Base-by-base conservation (phyloP, 495 filamentous ascomycete genomes). In the Hypoxylon intermedium region DNA sequence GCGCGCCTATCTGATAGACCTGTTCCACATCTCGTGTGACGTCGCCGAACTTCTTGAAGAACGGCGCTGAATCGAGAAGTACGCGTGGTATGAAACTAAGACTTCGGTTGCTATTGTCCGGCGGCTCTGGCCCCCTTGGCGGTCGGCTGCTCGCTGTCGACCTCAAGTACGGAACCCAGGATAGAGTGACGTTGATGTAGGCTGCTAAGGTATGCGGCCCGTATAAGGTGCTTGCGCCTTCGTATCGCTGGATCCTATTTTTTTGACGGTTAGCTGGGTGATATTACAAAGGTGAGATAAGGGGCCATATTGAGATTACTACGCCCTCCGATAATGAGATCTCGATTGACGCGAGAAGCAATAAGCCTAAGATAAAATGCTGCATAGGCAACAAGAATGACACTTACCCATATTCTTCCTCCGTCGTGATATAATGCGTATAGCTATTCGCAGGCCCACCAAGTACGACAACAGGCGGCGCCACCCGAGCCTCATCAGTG, bases 381-480 rank as follows among this genome's bases (percentile, higher is more conserved):
- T 12, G 20, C 2, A 30, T 11, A 42, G 16, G 23, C 9, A 26
- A 30, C 13, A 28, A 19, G 23, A 21, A 37, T 28, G 11, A 11
- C 13, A 45, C 65, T 53, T 66, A 73, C 70, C 59, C 72, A 70
- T 97, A 98, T 68, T 98, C 94, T 70, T 97, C 91, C 65, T 91
- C 85, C 0, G 94, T 98, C 7, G 91, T 76, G 73, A 96, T 95
- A 72, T 98, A 98, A 71, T 98, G 94, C 11, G 94, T 92, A 72
- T 98, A 98, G 65, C 83, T 92, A 74, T 98, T 98, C 6, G 93
- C 90, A 3, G 93, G 94, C 0, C 90, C 92, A n/a, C 94, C 94
- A 11, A 98, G 78, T 18, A 97, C 90, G 7, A 95, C 89, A 13
- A 91, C 74, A 1, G 92, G 91, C 1, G 82, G 69, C 26, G 60